These are phyloP conservation scores for Schwanniomyces vanrijiae DNA, from an alignment of 805 yeast species.

Conservation along the genomic window DNA sequence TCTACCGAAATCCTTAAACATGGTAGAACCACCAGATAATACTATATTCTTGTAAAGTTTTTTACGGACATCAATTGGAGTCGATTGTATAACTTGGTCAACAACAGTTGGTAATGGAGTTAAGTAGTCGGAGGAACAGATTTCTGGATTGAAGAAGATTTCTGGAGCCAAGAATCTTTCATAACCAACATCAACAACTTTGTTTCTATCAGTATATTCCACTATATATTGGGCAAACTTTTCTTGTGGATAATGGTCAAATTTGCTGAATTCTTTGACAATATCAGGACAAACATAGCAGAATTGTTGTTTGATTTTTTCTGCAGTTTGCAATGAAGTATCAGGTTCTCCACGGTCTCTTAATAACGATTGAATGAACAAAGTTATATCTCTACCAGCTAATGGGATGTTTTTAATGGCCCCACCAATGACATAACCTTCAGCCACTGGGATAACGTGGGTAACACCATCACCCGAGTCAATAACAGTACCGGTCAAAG, in stretches of 20 bases:
- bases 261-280: constrained; percentile 92
- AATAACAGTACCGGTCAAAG: constrained; percentile 96
- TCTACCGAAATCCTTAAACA: constrained; percentile 98
- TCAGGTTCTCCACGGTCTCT: constrained; percentile 97
- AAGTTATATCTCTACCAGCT: constrained; percentile 97
- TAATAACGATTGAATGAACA: constrained; percentile 85
- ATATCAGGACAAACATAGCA: constrained; percentile 98
- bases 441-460: constrained; percentile 98
- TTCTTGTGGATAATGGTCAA: constrained; percentile 85
- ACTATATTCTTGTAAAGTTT: constrained; percentile 95
- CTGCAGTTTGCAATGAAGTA: constrained; percentile 93
- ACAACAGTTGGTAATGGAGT: constrained; percentile 97
- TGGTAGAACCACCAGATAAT: constrained; percentile 95
- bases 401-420: constrained; percentile 97
- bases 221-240: constrained; percentile 91
- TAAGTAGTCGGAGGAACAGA: constrained; percentile 89
- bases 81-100: constrained; percentile 89
- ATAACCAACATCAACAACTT: constrained; percentile 89
- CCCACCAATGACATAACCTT: constrained; percentile 97
- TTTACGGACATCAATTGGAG: constrained; percentile 98
- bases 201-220: constrained; percentile 71
- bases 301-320: constrained; percentile 91
- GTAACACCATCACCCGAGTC: constrained; percentile 99
- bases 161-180: constrained; percentile 99
- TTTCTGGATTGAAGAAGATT: constrained; percentile 96